Evolutionary conservation across 331 rosid species (phyloP).

Genomic region (Pyracantha coccinea): DNA sequence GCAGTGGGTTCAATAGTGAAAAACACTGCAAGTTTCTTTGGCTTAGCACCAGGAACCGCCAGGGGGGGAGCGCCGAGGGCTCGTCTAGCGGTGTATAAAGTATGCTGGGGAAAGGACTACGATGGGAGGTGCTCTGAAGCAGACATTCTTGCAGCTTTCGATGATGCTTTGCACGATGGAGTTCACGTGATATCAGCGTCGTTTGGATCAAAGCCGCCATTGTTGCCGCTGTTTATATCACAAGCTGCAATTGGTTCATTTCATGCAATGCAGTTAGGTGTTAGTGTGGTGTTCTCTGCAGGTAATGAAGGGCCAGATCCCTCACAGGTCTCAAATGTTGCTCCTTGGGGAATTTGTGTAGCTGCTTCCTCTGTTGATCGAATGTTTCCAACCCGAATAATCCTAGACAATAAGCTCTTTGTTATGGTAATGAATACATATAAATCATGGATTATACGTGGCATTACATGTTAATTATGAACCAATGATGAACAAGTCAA

Average conservation of each 20-base stretch:
- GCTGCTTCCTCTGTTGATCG: conserved; percentile 52
- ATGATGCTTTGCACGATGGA: conserved; percentile 46
- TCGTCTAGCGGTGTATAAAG: conserved; percentile 46
- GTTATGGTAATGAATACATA: conserved; percentile 7
- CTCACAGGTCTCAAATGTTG: conserved; percentile 37
- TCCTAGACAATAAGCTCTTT: conserved; percentile 17
- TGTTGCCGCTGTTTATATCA: conserved; percentile 12
- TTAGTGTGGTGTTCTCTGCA: conserved; percentile 44
- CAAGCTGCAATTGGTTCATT: conserved; percentile 36
- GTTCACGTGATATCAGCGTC: conserved; percentile 43
- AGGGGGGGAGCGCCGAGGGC: conserved; percentile 57
- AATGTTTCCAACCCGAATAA: conserved; percentile 29
- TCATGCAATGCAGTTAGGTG: conserved; percentile 52
- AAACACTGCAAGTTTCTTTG: conserved; percentile 23
- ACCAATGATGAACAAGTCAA: background rate
- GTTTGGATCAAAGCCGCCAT: conserved; percentile 32
- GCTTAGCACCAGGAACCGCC: conserved; percentile 34
- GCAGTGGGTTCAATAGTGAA: conserved; percentile 39
- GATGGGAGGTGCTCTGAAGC: conserved; percentile 26
- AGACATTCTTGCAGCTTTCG: conserved; percentile 50
- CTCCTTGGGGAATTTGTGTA: conserved; percentile 48
- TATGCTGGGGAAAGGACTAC: conserved; percentile 36
- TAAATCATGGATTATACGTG: background rate
- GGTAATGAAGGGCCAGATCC: conserved; percentile 45
- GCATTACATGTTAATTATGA: background rate